Conservation (phyloP, 768 basidiomycete genomes). For the Roridomyces roridus region DNA sequence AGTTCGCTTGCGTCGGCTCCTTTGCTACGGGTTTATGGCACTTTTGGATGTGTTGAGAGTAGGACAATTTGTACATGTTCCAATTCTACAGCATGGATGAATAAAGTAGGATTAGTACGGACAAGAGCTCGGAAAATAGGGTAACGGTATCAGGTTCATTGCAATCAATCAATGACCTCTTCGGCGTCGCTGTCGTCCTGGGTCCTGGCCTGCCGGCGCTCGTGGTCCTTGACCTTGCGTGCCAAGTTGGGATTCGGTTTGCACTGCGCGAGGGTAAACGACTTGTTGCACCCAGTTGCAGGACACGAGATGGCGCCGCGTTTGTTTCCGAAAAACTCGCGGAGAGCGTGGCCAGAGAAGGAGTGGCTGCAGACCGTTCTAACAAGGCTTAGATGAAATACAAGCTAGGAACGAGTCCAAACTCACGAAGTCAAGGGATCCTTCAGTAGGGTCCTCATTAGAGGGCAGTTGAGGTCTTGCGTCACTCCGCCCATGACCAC, state of each 20-base stretch:
- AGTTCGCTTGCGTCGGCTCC: too few species aligned
- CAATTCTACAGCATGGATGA: neutral
- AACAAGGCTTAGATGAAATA: neutral
- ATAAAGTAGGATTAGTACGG: neutral
- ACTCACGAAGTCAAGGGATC: slow-evolving; percentile 87
- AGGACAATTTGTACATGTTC: too few species aligned
- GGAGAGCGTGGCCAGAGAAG: slow-evolving; percentile 77
- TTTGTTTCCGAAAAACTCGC: slow-evolving; percentile 57
- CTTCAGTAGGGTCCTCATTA: slow-evolving; percentile 68
- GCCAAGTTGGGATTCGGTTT: slow-evolving; percentile 62
- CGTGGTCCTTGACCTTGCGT: slow-evolving; percentile 64
- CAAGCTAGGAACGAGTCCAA: neutral
- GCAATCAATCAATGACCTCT: slow-evolving; percentile 57
- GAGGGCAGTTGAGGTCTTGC: slow-evolving; percentile 84
- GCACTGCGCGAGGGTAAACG: slow-evolving; percentile 57
- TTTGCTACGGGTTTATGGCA: too few species aligned
- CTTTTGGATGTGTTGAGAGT: too few species aligned
- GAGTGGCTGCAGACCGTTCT: slow-evolving; percentile 73
- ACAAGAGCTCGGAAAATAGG: neutral
- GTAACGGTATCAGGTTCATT: neutral
- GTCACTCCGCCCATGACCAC: slow-evolving; percentile 87
- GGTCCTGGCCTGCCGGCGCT: slow-evolving; percentile 51
- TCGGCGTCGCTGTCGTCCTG: slow-evolving; percentile 67
- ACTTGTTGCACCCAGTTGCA: slow-evolving; percentile 72
- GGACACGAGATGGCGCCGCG: slow-evolving; percentile 61